Evolutionary conservation across 345 rosid genomes (phyloP).

Genomic region (Viola odorata): DNA sequence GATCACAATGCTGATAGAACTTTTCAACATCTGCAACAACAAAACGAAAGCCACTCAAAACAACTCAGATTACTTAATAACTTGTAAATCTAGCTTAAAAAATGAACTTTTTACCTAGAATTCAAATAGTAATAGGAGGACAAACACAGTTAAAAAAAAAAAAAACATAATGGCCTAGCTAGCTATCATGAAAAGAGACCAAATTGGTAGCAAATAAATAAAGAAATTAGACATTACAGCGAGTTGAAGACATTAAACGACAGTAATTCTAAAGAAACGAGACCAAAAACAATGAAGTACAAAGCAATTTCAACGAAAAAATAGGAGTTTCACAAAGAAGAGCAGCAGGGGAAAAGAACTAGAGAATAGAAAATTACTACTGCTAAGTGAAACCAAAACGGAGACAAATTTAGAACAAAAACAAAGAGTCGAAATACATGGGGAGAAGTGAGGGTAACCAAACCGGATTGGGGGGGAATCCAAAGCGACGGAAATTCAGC

Average conservation of each 20-base stretch:
- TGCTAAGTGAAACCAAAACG: neutral
- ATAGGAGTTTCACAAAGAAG: no score
- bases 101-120: neutral
- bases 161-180: no score
- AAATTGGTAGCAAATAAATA: no score
- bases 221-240: no score
- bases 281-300: no score
- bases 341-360: neutral
- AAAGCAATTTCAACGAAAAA: no score
- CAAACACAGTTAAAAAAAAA: no score
- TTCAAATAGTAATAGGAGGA: neutral
- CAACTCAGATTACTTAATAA: neutral
- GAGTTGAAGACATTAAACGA: no score
- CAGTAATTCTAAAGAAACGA: no score
- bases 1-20: slow-evolving; percentile 23
- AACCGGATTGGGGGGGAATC: neutral
- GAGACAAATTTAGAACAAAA: neutral
- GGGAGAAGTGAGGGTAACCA: neutral
- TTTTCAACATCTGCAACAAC: slow-evolving; percentile 19
- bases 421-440: neutral
- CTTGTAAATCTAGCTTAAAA: neutral
- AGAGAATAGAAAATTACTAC: neutral
- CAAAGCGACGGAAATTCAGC: neutral
- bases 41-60: neutral
- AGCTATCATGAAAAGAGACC: no score